Conservation (phyloP, 2,329 filamentous ascomycete species). For the Colletotrichum tropicicola region DNA sequence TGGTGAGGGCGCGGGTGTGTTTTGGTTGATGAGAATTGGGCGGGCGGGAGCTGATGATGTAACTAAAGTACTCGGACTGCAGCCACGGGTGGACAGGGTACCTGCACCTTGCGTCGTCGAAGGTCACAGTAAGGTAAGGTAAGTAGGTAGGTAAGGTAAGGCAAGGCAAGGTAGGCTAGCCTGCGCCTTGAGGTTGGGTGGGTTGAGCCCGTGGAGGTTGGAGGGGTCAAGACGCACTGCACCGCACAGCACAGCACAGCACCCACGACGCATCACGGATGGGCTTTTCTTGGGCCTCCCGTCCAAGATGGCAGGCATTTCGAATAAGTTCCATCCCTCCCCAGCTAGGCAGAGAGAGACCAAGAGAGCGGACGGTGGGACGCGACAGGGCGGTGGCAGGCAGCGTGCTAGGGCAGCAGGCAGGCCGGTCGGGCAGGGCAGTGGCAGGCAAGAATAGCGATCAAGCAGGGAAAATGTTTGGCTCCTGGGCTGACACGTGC, state of each 20-base stretch:
- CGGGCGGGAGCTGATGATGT: conserved; percentile 25
- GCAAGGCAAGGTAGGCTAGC: not conserved
- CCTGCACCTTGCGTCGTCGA: not conserved
- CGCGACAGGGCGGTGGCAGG: not conserved
- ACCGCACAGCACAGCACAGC: no score
- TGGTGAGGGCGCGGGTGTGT: not conserved
- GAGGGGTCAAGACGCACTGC: conserved; percentile 7
- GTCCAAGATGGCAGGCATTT: no score
- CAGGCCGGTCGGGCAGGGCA: not conserved
- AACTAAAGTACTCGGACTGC: conserved; percentile 28
- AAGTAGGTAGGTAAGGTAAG: not conserved
- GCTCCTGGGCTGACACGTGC: conserved; percentile 31
- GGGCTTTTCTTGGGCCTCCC: no score
- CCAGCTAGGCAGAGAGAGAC: not conserved
- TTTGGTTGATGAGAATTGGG: not conserved
- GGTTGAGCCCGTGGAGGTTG: conserved; percentile 14
- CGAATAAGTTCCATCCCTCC: no score
- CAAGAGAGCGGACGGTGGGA: not conserved
- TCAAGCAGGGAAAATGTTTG: conserved; percentile 28
- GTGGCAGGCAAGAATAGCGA: conserved; percentile 24
- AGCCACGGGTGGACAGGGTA: conserved; percentile 14
- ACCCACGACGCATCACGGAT: no score
- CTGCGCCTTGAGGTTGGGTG: not conserved
- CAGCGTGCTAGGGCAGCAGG: conserved; percentile 1
- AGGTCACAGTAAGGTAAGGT: not conserved